phyloP scores from a whole-genome alignment of 345 rosid species.

The Gossypium bickii region DNA sequence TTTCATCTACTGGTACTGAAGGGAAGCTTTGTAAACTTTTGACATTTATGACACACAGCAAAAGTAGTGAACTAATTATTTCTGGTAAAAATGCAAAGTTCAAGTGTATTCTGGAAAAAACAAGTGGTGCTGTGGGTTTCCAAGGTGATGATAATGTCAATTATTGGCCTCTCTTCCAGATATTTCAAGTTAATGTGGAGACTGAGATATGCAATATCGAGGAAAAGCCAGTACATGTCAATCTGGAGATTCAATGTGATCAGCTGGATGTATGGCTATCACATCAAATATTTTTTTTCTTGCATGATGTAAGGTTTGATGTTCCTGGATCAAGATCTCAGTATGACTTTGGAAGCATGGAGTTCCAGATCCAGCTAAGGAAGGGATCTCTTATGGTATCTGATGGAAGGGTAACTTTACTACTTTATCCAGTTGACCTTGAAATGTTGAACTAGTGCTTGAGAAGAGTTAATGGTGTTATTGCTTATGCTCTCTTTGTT shows the following conservation, averaged over 20 bases:
- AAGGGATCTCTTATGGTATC: constrained; percentile 66
- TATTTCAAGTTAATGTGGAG: constrained; percentile 41
- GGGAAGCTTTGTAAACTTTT: constrained; percentile 45
- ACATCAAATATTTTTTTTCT: constrained; percentile 64
- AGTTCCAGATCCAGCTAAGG: constrained; percentile 46
- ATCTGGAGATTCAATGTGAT: constrained; percentile 46
- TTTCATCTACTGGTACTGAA: constrained; percentile 22
- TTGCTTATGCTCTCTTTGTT: not conserved
- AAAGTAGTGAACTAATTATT: constrained; percentile 38
- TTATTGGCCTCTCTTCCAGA: constrained; percentile 63
- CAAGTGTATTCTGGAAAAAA: constrained; percentile 46
- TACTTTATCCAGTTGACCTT: not conserved
- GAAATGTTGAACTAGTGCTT: not conserved
- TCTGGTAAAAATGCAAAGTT: constrained; percentile 41
- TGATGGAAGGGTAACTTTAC: constrained; percentile 75
- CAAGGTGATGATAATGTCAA: constrained; percentile 33
- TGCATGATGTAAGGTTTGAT: constrained; percentile 47
- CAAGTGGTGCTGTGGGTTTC: constrained; percentile 37
- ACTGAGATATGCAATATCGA: constrained; percentile 39
- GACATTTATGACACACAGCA: constrained; percentile 40
- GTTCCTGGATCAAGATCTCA: constrained; percentile 44
- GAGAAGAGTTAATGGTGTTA: constrained; percentile 10
- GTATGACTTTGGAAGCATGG: constrained; percentile 34
- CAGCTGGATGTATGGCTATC: constrained; percentile 59
- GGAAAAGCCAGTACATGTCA: constrained; percentile 28